Base-by-base conservation (phyloP, 106 monocot genomes). In the Dendrobium huoshanense region DNA sequence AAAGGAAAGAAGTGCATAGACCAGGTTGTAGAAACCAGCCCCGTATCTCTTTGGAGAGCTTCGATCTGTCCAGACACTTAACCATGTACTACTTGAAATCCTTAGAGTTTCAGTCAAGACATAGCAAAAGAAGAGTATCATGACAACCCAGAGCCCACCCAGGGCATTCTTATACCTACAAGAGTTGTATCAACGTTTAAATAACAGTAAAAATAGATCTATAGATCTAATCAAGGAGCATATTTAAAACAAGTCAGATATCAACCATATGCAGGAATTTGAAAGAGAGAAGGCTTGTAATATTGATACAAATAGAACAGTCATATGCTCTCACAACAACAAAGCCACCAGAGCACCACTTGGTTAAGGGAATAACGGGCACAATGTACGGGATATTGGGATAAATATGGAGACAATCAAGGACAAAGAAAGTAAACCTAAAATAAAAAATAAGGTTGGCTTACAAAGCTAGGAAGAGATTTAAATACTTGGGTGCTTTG, bases 71-170 rank as follows among this genome's bases (percentile, higher is more conserved):
- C 99, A 99, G 58, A 82, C 16, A 81, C 95, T 99, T 75, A 99
- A 82, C 99, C 99, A 99, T 48, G 90, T 93, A 84, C 99, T 99
- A 88, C 95, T 95, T 79, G 90, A 95, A 87, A 99, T 77, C 81
- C 99, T 85, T 61, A 99, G 87, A 78, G 79, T 82, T 87, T 99
- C 95, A 78, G 93, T 89, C 65, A 91, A 79, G 72, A 86, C 64
- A 84, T 91, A 99, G 82, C 93, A 99, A 55, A 67, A 83, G 5
- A 99, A 84, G 42, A 95, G 86, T 82, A 91, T 77, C 37, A 84
- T 47, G 70, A 99, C 95, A 74, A 99, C 99, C 99, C 99, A 93
- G 7, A 91, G 64, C 59, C 99, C 99, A 79, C 99, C 99, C 72
- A 99, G 81, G 19, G 93, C 91, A 86, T 89, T 93, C 80, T 95